Conservation (phyloP, 2,329 filamentous ascomycete genomes). For the Fonsecaea pugnacius region DNA sequence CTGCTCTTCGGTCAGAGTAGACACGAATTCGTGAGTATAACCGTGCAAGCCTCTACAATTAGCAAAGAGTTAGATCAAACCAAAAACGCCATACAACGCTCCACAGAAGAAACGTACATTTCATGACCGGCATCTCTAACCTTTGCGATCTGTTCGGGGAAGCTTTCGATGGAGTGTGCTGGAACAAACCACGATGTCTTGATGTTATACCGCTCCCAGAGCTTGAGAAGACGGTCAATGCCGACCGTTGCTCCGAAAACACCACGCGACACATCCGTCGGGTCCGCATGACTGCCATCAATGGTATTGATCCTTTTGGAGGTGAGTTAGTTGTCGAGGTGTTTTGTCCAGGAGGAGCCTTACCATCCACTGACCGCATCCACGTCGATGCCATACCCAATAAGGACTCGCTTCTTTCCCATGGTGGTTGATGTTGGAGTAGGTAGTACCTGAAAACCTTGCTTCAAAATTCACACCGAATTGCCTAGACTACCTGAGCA, state of each 20-base stretch:
- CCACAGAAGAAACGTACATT: constrained; percentile 41
- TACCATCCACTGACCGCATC: constrained; percentile 74
- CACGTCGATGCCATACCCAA: constrained; percentile 71
- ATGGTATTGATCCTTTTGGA: constrained; percentile 22
- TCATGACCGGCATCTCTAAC: constrained; percentile 66
- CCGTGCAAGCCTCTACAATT: constrained; percentile 63
- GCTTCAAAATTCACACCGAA: too few relatives aligned
- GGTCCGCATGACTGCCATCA: constrained; percentile 43
- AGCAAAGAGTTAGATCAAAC: too few relatives aligned
- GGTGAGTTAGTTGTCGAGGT: too few relatives aligned
- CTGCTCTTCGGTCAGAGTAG: constrained; percentile 72
- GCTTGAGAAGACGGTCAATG: constrained; percentile 66
- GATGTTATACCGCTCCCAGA: constrained; percentile 53
- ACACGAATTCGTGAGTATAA: constrained; percentile 74
- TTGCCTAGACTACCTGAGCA: too few relatives aligned
- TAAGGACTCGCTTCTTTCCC: constrained; percentile 54
- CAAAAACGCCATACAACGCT: too few relatives aligned
- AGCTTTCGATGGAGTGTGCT: constrained; percentile 62
- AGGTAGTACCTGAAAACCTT: too few relatives aligned
- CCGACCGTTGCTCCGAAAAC: constrained; percentile 69
- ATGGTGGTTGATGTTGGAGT: not conserved
- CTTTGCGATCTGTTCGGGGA: constrained; percentile 52
- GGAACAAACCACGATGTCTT: constrained; percentile 64
- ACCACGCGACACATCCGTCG: constrained; percentile 73
- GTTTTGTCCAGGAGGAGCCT: too few relatives aligned